Evolutionary conservation across 305 asterid species (phyloP).

Genomic region (Fraxinus sp.): DNA sequence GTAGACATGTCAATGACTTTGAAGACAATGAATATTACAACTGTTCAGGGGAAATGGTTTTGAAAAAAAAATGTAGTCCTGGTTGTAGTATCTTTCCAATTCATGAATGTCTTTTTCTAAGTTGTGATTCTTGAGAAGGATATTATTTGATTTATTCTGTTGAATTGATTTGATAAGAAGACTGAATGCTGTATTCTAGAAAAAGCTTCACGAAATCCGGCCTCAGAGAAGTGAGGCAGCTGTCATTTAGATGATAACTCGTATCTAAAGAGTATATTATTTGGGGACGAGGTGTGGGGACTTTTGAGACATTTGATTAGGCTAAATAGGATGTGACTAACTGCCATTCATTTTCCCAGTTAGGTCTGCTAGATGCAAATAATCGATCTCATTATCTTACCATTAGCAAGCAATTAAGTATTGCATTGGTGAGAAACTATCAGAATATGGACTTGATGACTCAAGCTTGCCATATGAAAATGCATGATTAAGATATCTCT

Average conservation of each 20-base stretch:
- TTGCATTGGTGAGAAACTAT: neutral
- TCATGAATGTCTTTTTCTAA: neutral
- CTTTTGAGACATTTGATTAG: neutral
- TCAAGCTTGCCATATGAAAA: neutral
- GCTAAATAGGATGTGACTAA: neutral
- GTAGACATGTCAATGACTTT: neutral
- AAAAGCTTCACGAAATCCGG: neutral
- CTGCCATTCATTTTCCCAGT: neutral
- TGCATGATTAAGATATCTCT: neutral
- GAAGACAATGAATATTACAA: neutral
- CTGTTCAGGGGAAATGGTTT: neutral
- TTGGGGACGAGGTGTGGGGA: neutral
- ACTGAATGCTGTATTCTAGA: neutral
- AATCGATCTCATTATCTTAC: neutral
- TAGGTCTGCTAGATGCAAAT: neutral
- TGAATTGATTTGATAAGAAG: neutral
- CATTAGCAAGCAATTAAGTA: neutral
- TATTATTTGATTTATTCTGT: neutral
- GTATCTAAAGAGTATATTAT: neutral
- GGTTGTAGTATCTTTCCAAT: neutral
- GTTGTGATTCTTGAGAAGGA: neutral
- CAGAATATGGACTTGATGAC: neutral
- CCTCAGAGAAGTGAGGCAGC: neutral
- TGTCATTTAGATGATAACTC: neutral
- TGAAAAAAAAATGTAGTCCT: neutral